These are phyloP conservation scores for Circinella umbellata DNA, from an alignment of 371 early-diverging fungal species.

Conservation along the genomic window DNA sequence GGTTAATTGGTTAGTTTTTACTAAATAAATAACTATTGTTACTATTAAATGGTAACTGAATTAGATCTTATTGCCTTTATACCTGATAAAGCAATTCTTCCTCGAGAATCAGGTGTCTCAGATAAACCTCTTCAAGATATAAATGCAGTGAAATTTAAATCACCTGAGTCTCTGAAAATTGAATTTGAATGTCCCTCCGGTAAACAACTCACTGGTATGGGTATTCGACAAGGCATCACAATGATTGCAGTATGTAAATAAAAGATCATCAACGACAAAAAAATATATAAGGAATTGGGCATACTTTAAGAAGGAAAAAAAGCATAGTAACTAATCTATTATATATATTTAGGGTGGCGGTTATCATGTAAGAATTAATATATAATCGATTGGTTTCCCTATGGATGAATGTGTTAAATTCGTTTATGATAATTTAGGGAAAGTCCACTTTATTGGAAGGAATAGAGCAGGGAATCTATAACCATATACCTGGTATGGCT, in stretches of 20 bases:
- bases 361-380: constrained; percentile 35
- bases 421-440: constrained; percentile 22
- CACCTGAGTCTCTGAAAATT: constrained; percentile 13
- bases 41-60: not conserved
- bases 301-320: too few species aligned
- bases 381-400: too few species aligned
- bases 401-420: too few species aligned
- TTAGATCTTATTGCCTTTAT: constrained; percentile 47
- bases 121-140: constrained; percentile 38
- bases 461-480: constrained; percentile 53
- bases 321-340: not conserved
- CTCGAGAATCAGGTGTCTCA: constrained; percentile 52
- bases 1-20: too few species aligned
- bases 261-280: too few species aligned
- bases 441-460: constrained; percentile 59
- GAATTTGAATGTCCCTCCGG: constrained; percentile 43
- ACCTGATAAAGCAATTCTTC: constrained; percentile 54
- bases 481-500: constrained; percentile 32
- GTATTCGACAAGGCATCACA: constrained; percentile 46
- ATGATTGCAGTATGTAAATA: constrained; percentile 38
- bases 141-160: constrained; percentile 15
- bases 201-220: constrained; percentile 52
- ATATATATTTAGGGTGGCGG: constrained; percentile 47
- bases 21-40: not conserved
- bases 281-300: too few species aligned